Evolutionary conservation across 2,329 filamentous ascomycete genomes (phyloP), one percentile per base, ranked within the genome.

Genomic region (Ceratocystis cacaofunesta): DNA sequence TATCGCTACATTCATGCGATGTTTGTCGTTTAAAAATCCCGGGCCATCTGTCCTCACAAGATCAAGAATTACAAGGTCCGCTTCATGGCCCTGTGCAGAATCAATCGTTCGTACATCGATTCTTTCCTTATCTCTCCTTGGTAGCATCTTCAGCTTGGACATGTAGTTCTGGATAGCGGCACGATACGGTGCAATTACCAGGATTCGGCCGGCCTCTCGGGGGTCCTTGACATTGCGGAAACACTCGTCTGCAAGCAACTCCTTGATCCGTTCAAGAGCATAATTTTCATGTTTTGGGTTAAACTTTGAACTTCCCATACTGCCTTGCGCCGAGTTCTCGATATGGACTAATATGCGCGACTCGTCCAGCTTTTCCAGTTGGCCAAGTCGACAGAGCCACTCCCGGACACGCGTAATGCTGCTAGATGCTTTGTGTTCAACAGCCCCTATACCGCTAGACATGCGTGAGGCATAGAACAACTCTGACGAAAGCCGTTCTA

Each of bases 61-160:
- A 70, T 80, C 78, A 0, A 80, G 71, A 43, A 79, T 76, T 0
- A 80, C 77, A 4, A 79, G 72, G 50, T 80, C 78, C 0, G 78
- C 78, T 66, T 80, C 76, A 15, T 78, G 77, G 0, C 78, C 78
- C 48, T 80, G 78, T 0, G 76, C 75, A 3, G 74, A 77, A 62
- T 79, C 78, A 0, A 79, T 74, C 0, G 78, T 80, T 19, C 78
- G 68, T 0, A 78, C 74, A 28, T 76, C 71, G 0, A 79, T 74
- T 1, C 76, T 70, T 0, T 68, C 41, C 57, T 72, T 71, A 60
- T 68, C 72, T 10, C 71, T 68, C 0, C 61, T 12, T 0, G 73
- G 72, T 70, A 74, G 71, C 1, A 68, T 57, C 8, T 70, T 71
- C 0, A 73, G 70, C 0, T 72, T 68, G 0, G 70, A 65, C 2